Evolutionary conservation across 805 yeast species (phyloP).

Genomic region (Kuraishia borneana): DNA sequence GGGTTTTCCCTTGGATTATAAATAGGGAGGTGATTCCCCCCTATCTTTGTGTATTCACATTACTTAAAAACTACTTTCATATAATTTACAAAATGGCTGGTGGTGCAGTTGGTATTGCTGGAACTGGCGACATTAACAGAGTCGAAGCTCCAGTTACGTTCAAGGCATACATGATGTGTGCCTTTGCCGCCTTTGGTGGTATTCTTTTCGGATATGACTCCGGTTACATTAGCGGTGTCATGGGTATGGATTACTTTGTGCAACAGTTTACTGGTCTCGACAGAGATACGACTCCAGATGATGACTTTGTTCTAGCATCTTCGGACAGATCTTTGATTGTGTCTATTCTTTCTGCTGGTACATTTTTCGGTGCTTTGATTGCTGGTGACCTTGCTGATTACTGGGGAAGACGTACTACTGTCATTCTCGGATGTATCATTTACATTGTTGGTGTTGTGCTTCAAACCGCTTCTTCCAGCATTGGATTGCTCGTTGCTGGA

Average conservation of each 20-base stretch:
- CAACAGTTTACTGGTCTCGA: constrained; percentile 14
- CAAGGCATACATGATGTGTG: constrained; percentile 27
- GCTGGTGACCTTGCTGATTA: constrained; percentile 42
- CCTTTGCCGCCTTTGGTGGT: constrained; percentile 61
- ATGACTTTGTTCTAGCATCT: constrained; percentile 12
- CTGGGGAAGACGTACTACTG: constrained; percentile 37
- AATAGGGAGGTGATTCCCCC: too few relatives aligned
- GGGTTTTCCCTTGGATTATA: too few relatives aligned
- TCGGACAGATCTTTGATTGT: constrained; percentile 38
- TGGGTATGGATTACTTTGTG: constrained; percentile 46
- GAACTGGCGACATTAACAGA: constrained; percentile 12
- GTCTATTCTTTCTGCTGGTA: constrained; percentile 67
- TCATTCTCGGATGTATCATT: constrained; percentile 29
- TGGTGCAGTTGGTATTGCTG: constrained; percentile 4
- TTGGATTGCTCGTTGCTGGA: constrained; percentile 49
- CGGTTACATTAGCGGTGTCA: constrained; percentile 54
- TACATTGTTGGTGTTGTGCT: constrained; percentile 37
- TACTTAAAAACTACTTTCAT: not conserved
- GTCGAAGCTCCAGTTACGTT: constrained; percentile 25
- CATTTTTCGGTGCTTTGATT: constrained; percentile 54
- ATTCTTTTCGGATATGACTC: constrained; percentile 60
- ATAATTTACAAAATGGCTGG: constrained; percentile 1
- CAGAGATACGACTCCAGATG: constrained; percentile 8
- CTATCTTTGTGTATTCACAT: not conserved
- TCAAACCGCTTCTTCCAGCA: constrained; percentile 33